These are phyloP conservation scores for Tuber umbilicatum DNA, from an alignment of 495 filamentous ascomycete genomes.

Conservation along the genomic window DNA sequence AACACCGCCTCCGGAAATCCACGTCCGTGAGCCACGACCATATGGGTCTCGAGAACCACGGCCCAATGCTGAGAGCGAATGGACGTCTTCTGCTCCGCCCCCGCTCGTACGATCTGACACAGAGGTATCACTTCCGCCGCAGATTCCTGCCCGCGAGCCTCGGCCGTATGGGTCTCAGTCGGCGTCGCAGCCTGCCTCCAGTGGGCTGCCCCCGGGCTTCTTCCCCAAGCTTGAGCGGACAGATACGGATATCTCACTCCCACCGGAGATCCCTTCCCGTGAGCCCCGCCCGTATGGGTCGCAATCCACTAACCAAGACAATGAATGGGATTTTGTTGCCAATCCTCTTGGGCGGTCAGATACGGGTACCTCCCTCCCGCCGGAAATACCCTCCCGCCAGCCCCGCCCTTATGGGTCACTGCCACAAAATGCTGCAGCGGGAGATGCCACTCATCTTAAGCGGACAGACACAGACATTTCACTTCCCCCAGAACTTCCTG, in stretches of 20 bases:
- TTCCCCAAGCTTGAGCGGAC: neutral
- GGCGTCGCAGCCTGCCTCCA: neutral
- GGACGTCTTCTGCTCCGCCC: neutral
- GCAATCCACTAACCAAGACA: neutral
- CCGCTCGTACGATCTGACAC: slow-evolving; percentile 3
- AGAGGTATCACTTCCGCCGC: neutral
- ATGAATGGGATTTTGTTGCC: neutral
- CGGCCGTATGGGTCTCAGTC: neutral
- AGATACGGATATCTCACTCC: neutral
- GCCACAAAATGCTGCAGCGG: neutral
- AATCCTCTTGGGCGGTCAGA: neutral
- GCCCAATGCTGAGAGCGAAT: neutral
- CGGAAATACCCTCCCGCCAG: neutral
- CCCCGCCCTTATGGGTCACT: neutral
- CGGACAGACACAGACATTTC: neutral
- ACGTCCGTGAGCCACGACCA: neutral
- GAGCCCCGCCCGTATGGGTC: neutral
- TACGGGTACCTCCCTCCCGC: neutral
- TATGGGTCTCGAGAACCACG: neutral
- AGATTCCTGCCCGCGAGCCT: neutral
- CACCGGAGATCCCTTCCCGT: neutral
- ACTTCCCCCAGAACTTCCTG: neutral
- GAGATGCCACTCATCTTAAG: neutral
- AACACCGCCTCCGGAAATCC: neutral
- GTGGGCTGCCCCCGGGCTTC: neutral